Evolutionary conservation across 768 basidiomycete species (phyloP).

Genomic region (Gymnopilus dilepis): DNA sequence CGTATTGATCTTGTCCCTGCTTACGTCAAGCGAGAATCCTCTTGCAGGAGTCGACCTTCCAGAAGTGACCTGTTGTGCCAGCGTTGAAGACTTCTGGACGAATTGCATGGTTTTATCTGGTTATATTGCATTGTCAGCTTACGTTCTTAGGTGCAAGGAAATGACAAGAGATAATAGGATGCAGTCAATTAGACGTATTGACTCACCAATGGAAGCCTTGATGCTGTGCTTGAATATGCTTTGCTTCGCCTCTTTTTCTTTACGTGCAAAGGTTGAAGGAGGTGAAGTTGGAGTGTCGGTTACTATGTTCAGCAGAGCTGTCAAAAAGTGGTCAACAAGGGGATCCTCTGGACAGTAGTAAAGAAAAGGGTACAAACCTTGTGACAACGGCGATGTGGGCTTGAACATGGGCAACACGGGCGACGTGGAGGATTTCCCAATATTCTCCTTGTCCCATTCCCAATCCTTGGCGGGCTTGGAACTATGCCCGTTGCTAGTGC

Average conservation of each 20-base stretch:
- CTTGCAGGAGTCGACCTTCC: conserved; percentile 50
- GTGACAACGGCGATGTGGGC: conserved; percentile 35
- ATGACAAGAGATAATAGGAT: background rate
- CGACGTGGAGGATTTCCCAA: conserved; percentile 27
- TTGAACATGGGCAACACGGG: conserved; percentile 34
- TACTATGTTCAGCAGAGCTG: conserved; percentile 28
- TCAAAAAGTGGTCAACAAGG: conserved; percentile 7
- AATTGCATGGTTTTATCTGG: conserved; percentile 71
- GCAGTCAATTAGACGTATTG: background rate
- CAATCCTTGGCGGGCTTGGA: conserved; percentile 11
- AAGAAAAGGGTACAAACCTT: conserved; percentile 28
- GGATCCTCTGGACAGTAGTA: background rate
- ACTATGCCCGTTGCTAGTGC: background rate
- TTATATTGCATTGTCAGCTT: conserved; percentile 5
- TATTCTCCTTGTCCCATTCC: conserved; percentile 35
- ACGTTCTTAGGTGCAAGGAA: background rate
- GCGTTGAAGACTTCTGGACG: conserved; percentile 62
- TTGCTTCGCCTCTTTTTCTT: conserved; percentile 35
- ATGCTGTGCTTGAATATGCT: conserved; percentile 69
- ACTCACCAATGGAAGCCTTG: conserved; percentile 74
- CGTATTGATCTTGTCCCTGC: conserved; percentile 17
- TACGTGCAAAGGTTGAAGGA: conserved; percentile 22
- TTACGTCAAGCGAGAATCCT: conserved; percentile 45
- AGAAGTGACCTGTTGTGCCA: conserved; percentile 43
- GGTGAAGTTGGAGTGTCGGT: conserved; percentile 27